Evolutionary conservation across 768 basidiomycete genomes (phyloP).

Genomic region (Tricholoma bakamatsutake): DNA sequence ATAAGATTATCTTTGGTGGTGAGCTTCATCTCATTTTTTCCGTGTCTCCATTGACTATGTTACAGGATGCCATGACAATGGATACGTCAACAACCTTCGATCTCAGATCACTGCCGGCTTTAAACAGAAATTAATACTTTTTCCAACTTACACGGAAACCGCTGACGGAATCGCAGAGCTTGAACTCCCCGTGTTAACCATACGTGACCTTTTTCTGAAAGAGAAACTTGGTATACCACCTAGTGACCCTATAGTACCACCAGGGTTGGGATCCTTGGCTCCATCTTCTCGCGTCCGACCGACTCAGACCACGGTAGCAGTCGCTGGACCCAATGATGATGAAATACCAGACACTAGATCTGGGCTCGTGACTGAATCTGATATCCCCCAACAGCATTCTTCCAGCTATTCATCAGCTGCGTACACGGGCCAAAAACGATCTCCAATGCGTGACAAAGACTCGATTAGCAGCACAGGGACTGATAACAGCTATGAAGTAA

Average conservation of each 20-base stretch:
- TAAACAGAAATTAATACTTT: slow-evolving; percentile 56
- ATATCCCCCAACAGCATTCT: slow-evolving; percentile 3
- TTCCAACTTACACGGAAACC: slow-evolving; percentile 57
- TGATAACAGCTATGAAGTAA: slow-evolving; percentile 35
- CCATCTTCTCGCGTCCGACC: slow-evolving; percentile 3
- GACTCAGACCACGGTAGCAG: not conserved
- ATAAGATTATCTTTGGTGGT: slow-evolving; percentile 67
- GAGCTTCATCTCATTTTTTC: slow-evolving; percentile 8
- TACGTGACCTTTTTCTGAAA: slow-evolving; percentile 55
- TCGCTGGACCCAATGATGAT: slow-evolving; percentile 8
- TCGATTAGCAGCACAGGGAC: slow-evolving; percentile 37
- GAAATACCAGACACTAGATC: slow-evolving; percentile 19
- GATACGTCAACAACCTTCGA: slow-evolving; percentile 56
- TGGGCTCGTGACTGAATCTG: slow-evolving; percentile 10
- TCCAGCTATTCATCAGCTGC: slow-evolving; percentile 38
- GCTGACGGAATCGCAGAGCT: slow-evolving; percentile 56
- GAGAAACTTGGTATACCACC: slow-evolving; percentile 40
- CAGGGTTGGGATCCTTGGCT: not conserved
- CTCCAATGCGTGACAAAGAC: slow-evolving; percentile 32
- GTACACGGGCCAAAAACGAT: slow-evolving; percentile 24
- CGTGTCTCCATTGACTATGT: not conserved
- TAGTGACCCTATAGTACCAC: not conserved
- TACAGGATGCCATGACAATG: slow-evolving; percentile 66
- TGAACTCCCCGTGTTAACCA: slow-evolving; percentile 43
- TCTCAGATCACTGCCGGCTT: slow-evolving; percentile 61